A percentile compares a stretch with the other conserved stretches of the same genome.
Evolutionary conservation across 805 yeast species (phyloP).

Genomic region (Saturnispora bothae): DNA sequence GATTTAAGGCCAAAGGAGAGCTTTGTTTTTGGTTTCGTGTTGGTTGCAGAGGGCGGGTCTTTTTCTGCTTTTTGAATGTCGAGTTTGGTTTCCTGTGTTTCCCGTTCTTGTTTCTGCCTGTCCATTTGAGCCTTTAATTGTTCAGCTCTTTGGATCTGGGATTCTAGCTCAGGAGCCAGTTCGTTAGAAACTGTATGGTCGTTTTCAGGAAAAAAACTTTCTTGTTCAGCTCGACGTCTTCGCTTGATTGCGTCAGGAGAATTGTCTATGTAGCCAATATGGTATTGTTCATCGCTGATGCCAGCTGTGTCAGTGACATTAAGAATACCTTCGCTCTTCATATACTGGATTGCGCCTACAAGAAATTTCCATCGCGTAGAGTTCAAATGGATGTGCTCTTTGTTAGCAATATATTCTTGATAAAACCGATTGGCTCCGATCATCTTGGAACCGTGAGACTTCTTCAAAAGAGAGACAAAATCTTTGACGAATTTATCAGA

Average conservation of each 20-base stretch:
- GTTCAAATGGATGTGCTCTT: conserved; percentile 82
- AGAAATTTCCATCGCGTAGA: conserved; percentile 74
- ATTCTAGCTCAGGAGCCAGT: conserved; percentile 12
- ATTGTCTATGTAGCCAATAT: conserved; percentile 42
- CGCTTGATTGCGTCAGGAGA: conserved; percentile 38
- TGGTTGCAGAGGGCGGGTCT: not conserved
- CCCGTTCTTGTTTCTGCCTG: no score
- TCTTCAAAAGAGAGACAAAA: conserved; percentile 51
- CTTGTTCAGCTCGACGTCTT: conserved; percentile 30
- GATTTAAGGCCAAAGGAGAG: conserved; percentile 4
- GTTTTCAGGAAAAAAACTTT: not conserved
- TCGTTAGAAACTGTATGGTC: not conserved
- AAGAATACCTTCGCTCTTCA: conserved; percentile 44
- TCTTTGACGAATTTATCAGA: conserved; percentile 50
- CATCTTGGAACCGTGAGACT: conserved; percentile 71
- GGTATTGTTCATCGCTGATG: conserved; percentile 27
- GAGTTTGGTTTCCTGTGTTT: not conserved
- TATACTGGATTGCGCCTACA: conserved; percentile 52
- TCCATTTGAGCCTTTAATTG: conserved; percentile 1
- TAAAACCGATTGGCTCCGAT: conserved; percentile 79
- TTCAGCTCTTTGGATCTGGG: conserved; percentile 43
- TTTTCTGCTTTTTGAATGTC: not conserved
- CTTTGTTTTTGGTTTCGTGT: not conserved
- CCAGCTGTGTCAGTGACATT: conserved; percentile 27
- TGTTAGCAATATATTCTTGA: conserved; percentile 78